phyloP scores from a whole-genome alignment of 1,284 basidiomycete species.

The Pseudozyma pruni region DNA sequence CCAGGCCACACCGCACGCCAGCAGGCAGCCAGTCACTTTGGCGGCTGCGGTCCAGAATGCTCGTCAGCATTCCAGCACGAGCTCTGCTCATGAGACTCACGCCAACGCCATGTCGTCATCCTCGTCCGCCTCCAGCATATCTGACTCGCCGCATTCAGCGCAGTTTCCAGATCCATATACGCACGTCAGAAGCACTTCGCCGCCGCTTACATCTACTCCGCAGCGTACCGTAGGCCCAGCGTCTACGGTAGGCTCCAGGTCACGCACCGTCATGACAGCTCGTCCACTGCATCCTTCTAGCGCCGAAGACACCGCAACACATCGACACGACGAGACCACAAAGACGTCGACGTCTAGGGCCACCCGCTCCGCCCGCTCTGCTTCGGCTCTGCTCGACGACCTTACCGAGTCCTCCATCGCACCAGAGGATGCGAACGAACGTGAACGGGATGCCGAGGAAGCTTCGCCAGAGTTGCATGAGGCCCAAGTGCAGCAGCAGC shows the following conservation, averaged over 20 bases:
- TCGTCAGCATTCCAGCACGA: background rate
- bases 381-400: slow-evolving; percentile 39
- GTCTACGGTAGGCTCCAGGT: slow-evolving; percentile 42
- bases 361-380: slow-evolving; percentile 29
- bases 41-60: slow-evolving; percentile 36
- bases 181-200: slow-evolving; percentile 34
- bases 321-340: slow-evolving; percentile 38
- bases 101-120: slow-evolving; percentile 17
- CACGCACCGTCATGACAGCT: slow-evolving; percentile 42
- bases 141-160: slow-evolving; percentile 20
- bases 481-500: background rate
- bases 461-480: background rate
- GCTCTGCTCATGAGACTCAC: background rate
- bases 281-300: slow-evolving; percentile 26
- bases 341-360: slow-evolving; percentile 25
- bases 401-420: slow-evolving; percentile 48
- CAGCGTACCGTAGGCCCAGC: slow-evolving; percentile 28
- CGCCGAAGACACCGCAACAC: slow-evolving; percentile 8
- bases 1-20: slow-evolving; percentile 25
- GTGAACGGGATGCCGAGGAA: background rate
- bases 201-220: slow-evolving; percentile 48
- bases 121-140: slow-evolving; percentile 36
- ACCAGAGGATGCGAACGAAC: slow-evolving; percentile 17
- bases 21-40: slow-evolving; percentile 18
- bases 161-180: slow-evolving; percentile 36